phyloP scores from a whole-genome alignment of 2,329 filamentous ascomycete genomes.

The Coleophoma crateriformis region DNA sequence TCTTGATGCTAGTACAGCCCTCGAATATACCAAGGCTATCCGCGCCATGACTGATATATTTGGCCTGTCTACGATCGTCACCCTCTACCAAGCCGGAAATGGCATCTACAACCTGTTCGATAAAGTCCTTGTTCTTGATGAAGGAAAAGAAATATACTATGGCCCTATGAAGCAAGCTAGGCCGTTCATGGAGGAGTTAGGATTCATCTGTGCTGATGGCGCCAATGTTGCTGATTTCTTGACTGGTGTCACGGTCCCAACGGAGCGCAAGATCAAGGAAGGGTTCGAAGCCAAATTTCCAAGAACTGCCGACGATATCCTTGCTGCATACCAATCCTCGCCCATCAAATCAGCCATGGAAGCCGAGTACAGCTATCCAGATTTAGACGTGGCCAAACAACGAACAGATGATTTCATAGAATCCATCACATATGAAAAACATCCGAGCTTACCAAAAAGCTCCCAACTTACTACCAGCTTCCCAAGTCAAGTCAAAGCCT shows the following conservation, averaged over 20 bases:
- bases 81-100: constrained; percentile 65
- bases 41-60: constrained; percentile 58
- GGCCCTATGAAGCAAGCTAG: constrained; percentile 52
- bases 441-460: constrained; percentile 43
- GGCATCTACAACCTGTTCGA: constrained; percentile 66
- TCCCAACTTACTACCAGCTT: constrained; percentile 54
- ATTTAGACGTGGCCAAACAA: constrained; percentile 37
- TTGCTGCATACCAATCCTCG: constrained; percentile 45
- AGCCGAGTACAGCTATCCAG: constrained; percentile 51
- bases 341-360: constrained; percentile 43
- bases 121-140: constrained; percentile 63
- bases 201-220: constrained; percentile 56
- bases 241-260: constrained; percentile 48
- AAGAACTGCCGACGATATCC: constrained; percentile 37
- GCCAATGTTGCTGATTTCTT: constrained; percentile 62
- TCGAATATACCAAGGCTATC: constrained; percentile 57
- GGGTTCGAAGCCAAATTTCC: constrained; percentile 37
- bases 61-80: constrained; percentile 55
- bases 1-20: constrained; percentile 62
- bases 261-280: constrained; percentile 56
- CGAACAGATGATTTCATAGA: constrained; percentile 45
- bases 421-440: constrained; percentile 47
- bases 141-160: constrained; percentile 61
- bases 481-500: constrained; percentile 47
- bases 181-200: constrained; percentile 59